phyloP scores from a whole-genome alignment of 306 rosid genomes.

The Luffa acutangula region DNA sequence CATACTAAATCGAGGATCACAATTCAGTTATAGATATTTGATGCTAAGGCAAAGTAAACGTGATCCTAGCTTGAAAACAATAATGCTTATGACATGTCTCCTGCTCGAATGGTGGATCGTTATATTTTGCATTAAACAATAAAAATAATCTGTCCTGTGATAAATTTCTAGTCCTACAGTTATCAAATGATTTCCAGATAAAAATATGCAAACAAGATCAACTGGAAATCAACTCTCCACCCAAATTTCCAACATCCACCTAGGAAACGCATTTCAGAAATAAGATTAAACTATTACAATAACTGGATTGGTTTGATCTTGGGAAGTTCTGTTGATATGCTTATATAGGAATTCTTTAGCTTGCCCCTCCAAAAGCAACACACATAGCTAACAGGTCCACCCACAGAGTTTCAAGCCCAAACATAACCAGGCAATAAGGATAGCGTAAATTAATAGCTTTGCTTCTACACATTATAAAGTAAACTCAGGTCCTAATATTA shows the following conservation, averaged over 20 bases:
- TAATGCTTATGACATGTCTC: neutral
- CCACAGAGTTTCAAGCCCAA: neutral
- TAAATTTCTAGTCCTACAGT: neutral
- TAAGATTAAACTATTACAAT: neutral
- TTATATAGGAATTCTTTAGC: neutral
- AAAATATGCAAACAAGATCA: neutral
- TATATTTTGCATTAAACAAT: neutral
- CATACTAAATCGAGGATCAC: neutral
- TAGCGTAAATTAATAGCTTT: neutral
- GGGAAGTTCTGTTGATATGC: neutral
- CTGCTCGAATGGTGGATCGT: neutral
- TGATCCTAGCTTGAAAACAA: neutral
- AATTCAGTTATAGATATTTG: neutral
- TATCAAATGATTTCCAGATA: neutral
- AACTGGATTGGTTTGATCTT: neutral
- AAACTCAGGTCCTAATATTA: neutral
- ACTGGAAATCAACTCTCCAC: neutral
- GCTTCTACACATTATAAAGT: neutral
- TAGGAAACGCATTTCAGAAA: neutral
- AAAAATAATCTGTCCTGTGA: neutral
- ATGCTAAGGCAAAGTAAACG: neutral
- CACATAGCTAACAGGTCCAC: neutral
- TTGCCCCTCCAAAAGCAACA: neutral
- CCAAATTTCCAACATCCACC: neutral
- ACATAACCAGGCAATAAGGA: neutral